These are phyloP conservation scores for Coemansia sp. DNA, from an alignment of 192 early-diverging fungal genomes.

Conservation along the genomic window DNA sequence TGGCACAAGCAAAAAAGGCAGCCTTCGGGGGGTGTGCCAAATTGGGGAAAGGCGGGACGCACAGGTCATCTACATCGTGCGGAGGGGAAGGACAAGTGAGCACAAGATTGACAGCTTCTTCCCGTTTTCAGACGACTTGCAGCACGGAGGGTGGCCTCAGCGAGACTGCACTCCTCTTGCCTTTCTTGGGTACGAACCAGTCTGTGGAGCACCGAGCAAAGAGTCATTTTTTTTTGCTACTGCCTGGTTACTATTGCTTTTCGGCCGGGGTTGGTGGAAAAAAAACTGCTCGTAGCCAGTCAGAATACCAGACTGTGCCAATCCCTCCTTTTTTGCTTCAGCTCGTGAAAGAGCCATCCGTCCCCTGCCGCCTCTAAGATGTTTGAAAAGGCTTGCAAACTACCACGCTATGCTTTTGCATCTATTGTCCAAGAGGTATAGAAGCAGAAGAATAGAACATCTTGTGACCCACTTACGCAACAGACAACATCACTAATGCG, in stretches of 20 bases:
- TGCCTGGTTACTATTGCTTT: background rate
- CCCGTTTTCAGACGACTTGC: background rate
- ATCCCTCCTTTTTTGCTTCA: background rate
- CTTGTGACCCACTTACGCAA: background rate
- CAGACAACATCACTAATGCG: constrained; percentile 3
- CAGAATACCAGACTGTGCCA: background rate
- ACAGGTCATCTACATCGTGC: constrained; percentile 10
- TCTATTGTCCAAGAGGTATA: background rate
- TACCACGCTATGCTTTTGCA: background rate
- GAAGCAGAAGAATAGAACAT: background rate
- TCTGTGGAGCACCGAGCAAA: background rate
- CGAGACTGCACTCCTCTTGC: background rate
- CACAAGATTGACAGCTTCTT: background rate
- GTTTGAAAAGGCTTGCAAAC: background rate
- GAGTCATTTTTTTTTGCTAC: background rate
- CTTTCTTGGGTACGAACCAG: background rate
- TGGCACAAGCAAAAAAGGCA: background rate
- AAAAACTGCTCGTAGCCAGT: background rate
- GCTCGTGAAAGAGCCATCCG: background rate
- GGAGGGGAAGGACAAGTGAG: background rate
- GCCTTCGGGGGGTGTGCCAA: background rate
- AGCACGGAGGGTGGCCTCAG: background rate
- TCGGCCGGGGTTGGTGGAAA: background rate
- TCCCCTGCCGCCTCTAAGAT: background rate
- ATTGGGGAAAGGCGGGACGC: background rate